phyloP scores from a whole-genome alignment of 2,329 filamentous ascomycete species.

The Colletotrichum shisoi region DNA sequence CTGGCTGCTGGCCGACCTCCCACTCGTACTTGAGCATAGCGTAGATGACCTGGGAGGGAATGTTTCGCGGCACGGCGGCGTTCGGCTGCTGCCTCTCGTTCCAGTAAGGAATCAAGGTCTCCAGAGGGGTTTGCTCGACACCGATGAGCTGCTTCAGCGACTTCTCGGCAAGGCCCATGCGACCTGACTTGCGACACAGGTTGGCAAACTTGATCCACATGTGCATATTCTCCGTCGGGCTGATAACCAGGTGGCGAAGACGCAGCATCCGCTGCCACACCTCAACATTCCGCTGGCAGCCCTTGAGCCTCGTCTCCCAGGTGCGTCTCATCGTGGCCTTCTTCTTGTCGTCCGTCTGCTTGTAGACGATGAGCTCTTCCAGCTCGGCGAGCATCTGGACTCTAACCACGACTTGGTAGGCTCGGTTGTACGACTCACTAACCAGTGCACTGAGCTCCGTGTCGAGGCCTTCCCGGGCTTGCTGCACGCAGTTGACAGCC shows the following conservation, averaged over 20 bases:
- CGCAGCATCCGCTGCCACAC: slow-evolving; percentile 99
- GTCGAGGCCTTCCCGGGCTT: slow-evolving; percentile 90
- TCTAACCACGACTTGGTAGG: slow-evolving; percentile 96
- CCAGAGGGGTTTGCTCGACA: slow-evolving; percentile 66
- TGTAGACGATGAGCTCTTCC: slow-evolving; percentile 97
- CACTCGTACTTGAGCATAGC: slow-evolving; percentile 98
- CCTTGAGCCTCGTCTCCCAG: slow-evolving; percentile 94
- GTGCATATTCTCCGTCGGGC: slow-evolving; percentile 90
- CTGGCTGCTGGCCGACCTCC: slow-evolving; percentile 76
- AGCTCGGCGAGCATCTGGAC: slow-evolving; percentile 99
- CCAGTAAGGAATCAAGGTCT: slow-evolving; percentile 69
- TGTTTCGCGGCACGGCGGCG: slow-evolving; percentile 54
- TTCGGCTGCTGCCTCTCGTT: slow-evolving; percentile 51
- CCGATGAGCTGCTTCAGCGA: slow-evolving; percentile 90
- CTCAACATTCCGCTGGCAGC: slow-evolving; percentile 95
- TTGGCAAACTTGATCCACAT: slow-evolving; percentile 99
- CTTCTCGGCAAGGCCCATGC: slow-evolving; percentile 94
- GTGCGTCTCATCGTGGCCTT: slow-evolving; percentile 90
- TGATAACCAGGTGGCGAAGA: slow-evolving; percentile 88
- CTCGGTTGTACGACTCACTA: slow-evolving; percentile 97
- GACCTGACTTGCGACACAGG: slow-evolving; percentile 93
- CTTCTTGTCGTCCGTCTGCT: slow-evolving; percentile 89
- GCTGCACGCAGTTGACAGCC: slow-evolving; percentile 86
- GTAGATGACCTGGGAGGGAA: slow-evolving; percentile 83
- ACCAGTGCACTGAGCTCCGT: slow-evolving; percentile 94